Base-by-base conservation (phyloP, 2,329 filamentous ascomycete genomes). In the Fusarium fujikuroi region DNA sequence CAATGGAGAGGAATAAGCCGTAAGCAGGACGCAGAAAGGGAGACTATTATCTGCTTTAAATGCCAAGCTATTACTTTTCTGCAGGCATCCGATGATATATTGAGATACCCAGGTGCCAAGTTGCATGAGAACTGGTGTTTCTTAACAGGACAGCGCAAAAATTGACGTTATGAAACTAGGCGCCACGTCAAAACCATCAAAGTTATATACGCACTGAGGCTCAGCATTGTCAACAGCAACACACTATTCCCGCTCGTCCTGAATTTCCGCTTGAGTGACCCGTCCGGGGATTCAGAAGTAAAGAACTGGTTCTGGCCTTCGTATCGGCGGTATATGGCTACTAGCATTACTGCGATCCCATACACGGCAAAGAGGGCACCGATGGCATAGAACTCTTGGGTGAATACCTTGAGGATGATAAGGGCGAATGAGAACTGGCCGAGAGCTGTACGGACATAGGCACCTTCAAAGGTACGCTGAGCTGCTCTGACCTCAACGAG, bases 221-320 rank as follows among this genome's bases (percentile, higher is more conserved):
- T 91, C 69, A 92, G 78, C 14, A 79, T 73, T 4, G 88, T 89
- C 74, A 92, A 82, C 40, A 92, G 78, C 3, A 88, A 81, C 25
- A 92, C 89, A 58, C 87, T 90, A 77, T 91, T 90, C 32, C 90
- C 89, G 70, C 88, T 90, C 25, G 90, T 92, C 69, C 90, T 86
- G 74, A 92, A 92, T 78, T 87, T 90, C 78, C 81, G 86, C 30
- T 84, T 84, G 46, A 80, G 61, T 53, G 77, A 76, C 44, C 80
- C 83, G 54, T 80, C 80, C 14, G 58, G 59, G 19, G 76, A 77
- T 63, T 80, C 80, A 47, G 79, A 77, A 49, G 87, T 89, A 83
- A 98, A 98, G 84, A 99, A 98, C 83, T 98, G 95, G 73, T 91
- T 90, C 79, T 98, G 97, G 64, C 96, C 95, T 83, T 98, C 93